Base-by-base conservation (phyloP, 176 grass and related monocot genomes). In the Bolboschoenus planiculmis region DNA sequence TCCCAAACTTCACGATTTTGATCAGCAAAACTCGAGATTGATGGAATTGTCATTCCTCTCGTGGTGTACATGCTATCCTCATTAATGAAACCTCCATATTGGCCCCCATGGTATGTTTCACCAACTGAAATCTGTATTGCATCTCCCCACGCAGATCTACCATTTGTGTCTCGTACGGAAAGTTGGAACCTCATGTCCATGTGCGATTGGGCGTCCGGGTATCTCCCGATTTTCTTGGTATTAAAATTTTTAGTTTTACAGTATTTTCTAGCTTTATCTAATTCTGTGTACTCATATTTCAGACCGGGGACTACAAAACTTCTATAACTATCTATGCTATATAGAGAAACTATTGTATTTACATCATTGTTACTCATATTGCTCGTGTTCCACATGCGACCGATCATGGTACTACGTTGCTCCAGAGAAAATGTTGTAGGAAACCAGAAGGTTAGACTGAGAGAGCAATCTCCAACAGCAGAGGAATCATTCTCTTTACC, bases 381-480 rank as follows among this genome's bases (percentile, higher is more conserved):
- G 56, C 87, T 91, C 0, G 60, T 20, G 58, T 85, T 88, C 92
- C 84, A 85, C 27, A 97, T 62, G 59, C 84, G 80, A 34, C 73
- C 88, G 9, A 89, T 88, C 44, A 89, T 53, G 42, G 81, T 66
- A 81, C 83, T 94, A 3, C 90, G 85, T 13, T 82, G 68, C 88
- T 83, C 75, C 24, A 97, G 85, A 0, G 95, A 91, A 90, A 90
- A 94, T 15, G 85, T 75, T 0, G 72, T 47, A 0, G 92, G 92
- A 83, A 94, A 97, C 92, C 95, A 97, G 65, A 97, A 91, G 79
- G 80, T 89, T 85, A 94, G 87, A 39, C 92, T 56, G 34, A 94
- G 73, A 55, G 88, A 85, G 53, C 92, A 97, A 57, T 92, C 61
- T 9, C 87, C 90, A 15, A 94, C 90, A 0, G 47, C 9, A 8